Base-by-base conservation (phyloP, 75 land plant species). In the Picea glauca region DNA sequence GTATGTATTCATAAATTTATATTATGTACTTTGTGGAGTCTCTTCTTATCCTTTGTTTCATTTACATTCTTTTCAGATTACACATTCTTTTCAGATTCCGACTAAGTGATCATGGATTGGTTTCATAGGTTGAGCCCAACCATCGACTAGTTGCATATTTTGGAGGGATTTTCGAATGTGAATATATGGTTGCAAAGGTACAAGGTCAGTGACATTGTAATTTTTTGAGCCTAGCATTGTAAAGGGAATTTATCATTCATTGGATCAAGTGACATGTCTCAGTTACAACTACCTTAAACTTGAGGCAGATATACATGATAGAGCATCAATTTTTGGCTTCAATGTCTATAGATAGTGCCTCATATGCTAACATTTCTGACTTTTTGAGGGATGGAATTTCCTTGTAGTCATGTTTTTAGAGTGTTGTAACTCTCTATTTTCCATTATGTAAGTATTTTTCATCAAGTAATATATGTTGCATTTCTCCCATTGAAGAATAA, bases 91-190 rank as follows among this genome's bases (percentile, higher is more conserved):
- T 20, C 46, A 17, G 43, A 26, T 20, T 21, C 23, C 21, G 64
- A 80, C 56, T 31, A 66, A 61, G 40, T 3, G 58, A 33, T 65
- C 15, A 18, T 57, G 60, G 26, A 21, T 26, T 40, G 46, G 26
- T 26, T 58, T 26, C 62, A 72, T 81, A 96, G 99, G 65, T 93
- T 66, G 99, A 83, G 23, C 87, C 83, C 75, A 90, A 77, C 50
- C 79, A 85, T 58, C 88, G 89, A 68, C 57, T 94, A 80, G 92
- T 85, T 73, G 98, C 99, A 15, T 96, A 94, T 78, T 97, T 94
- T 90, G 99, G 96, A 17, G 99, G 98, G 43, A 40, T 86, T 83
- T 21, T 91, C 94, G 58, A 96, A 94, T 87, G 99, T 98, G 64
- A 97, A 88, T 76, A 98, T 98, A 75, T 98, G 99, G 98, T 61